Evolutionary conservation across 192 early-diverging fungal genomes (phyloP).

Genomic region (Umbelopsis sp.): DNA sequence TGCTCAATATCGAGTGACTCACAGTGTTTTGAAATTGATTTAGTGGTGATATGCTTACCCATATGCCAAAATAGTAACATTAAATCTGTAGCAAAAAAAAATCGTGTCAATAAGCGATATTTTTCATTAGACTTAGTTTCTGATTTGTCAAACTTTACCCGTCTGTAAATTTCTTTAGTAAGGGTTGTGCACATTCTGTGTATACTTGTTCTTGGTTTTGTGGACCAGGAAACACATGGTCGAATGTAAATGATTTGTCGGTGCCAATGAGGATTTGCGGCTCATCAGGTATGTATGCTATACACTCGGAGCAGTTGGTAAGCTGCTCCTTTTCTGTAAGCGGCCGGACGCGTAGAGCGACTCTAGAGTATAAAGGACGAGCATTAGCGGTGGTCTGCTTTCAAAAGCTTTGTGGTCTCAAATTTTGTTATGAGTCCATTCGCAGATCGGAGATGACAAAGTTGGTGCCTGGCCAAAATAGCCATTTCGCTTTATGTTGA

Average conservation of each 20-base stretch:
- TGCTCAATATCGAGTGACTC: slow-evolving; percentile 4
- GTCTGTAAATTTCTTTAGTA: slow-evolving; percentile 72
- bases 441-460: neutral
- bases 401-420: neutral
- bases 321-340: slow-evolving; percentile 74
- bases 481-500: too few species aligned
- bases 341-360: slow-evolving; percentile 82
- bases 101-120: slow-evolving; percentile 1
- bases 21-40: neutral
- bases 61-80: slow-evolving; percentile 92
- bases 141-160: slow-evolving; percentile 51
- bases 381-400: neutral
- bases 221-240: slow-evolving; percentile 66
- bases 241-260: slow-evolving; percentile 70
- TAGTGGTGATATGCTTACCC: slow-evolving; percentile 50
- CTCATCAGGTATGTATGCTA: slow-evolving; percentile 59
- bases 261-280: slow-evolving; percentile 67
- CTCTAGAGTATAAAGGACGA: slow-evolving; percentile 41
- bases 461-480: too few species aligned
- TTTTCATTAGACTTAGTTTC: neutral
- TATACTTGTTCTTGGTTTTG: slow-evolving; percentile 62
- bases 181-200: slow-evolving; percentile 53
- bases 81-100: slow-evolving; percentile 62
- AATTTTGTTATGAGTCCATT: neutral
- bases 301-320: slow-evolving; percentile 61